A percentile compares a stretch with the other conserved stretches of the same genome.
Evolutionary conservation across 2,329 filamentous ascomycete species (phyloP).

Genomic region (Colletotrichum sojae): DNA sequence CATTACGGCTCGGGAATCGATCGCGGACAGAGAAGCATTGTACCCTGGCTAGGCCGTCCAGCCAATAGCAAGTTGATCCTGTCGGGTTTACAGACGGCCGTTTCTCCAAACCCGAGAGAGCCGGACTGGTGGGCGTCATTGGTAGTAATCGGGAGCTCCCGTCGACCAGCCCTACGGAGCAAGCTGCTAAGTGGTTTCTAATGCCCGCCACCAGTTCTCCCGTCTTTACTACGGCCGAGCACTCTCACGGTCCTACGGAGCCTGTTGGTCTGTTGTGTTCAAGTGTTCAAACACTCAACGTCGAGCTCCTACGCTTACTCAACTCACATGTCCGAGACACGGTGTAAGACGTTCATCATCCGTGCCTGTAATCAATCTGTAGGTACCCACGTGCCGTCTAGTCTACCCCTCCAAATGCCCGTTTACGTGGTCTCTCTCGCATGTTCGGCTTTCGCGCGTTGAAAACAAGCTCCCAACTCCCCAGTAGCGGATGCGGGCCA

Average conservation of each 20-base stretch:
- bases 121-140: too few species aligned
- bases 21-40: background rate
- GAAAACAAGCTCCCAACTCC: background rate
- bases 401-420: background rate
- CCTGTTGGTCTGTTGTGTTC: too few species aligned
- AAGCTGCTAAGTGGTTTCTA: too few species aligned
- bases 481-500: background rate
- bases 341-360: background rate
- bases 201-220: too few species aligned
- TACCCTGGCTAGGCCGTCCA: background rate
- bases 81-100: constrained; percentile 10
- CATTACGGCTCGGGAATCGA: constrained; percentile 18
- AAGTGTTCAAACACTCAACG: too few species aligned
- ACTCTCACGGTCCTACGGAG: too few species aligned
- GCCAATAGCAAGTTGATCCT: constrained; percentile 24
- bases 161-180: too few species aligned
- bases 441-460: constrained; percentile 32
- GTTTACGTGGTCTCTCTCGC: background rate
- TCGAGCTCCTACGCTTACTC: too few species aligned
- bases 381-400: background rate
- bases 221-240: too few species aligned
- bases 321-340: background rate
- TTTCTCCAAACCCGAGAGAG: constrained; percentile 23
- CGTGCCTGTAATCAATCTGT: background rate
- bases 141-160: too few species aligned